Evolutionary conservation across 352 stramenopile species (phyloP), one percentile per base, ranked within the genome.

Genomic region (Thalassiosira gravida): DNA sequence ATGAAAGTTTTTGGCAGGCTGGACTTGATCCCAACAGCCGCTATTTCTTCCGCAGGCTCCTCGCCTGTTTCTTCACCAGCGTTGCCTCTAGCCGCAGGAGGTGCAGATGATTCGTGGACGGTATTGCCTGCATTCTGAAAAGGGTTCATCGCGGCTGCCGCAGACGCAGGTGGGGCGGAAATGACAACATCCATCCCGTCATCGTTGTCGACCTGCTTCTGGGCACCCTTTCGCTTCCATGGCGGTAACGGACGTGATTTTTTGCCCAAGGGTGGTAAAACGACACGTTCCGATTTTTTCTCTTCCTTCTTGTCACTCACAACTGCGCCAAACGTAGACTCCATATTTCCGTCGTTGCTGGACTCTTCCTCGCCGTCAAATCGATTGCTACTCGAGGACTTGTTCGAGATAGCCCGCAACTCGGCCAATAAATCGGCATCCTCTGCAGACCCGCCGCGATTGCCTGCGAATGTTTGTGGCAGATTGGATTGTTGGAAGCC

Each of bases 351-450:
- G 66, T 70, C 42, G 27, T 77, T 27, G 6, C 22, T 11, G 14
- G 42, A 30, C 9, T 67, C 56, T 22, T 81, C 67, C 20, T 74
- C 74, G 24, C 69, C 76, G 27, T 72, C 65, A 78, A 93, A 91
- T 20, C 84, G 46, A 84, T 85, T 64, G 1, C 49, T 20, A 58
- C 49, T 57, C 8, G 47, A 59, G 16, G 70, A 83, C 47, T 80
- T 81, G 0, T 78, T 75, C 20, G 86, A 92, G 52, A 92, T 85
- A n/a, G 69, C 85, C n/a, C 70, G 68, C n/a, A 93, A 59, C 61
- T 89, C 71, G 0, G 84, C 80, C n/a, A 93, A 50, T 1, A 93
- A 67, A 27, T 91, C 88, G 20, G 82, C 82, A 69, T 92, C 87
- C 49, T 90, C 67, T 1, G 87, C 87, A 46, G 35, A 30, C 0